These are phyloP conservation scores for Arthrobotrys conoides DNA, from an alignment of 2,329 filamentous ascomycete species.

Conservation along the genomic window DNA sequence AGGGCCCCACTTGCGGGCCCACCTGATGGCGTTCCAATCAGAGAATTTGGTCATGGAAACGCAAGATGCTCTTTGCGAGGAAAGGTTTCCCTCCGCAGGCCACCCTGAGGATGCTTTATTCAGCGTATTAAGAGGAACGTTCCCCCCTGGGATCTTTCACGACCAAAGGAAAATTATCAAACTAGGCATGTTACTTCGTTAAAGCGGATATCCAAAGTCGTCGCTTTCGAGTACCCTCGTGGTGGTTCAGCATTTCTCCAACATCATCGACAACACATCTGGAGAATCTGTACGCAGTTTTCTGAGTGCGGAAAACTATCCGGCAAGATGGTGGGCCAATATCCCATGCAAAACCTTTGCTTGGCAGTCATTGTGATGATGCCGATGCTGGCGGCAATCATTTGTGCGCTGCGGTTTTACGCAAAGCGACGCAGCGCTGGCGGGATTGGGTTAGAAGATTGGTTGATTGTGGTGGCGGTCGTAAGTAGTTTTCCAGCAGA, in stretches of 20 bases:
- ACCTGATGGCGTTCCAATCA: conserved; percentile 49
- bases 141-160: conserved; percentile 38
- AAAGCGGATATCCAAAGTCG: conserved; percentile 32
- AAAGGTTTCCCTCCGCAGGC: conserved; percentile 17
- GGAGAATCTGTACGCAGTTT: conserved; percentile 11
- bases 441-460: conserved; percentile 53
- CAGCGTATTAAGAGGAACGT: conserved; percentile 41
- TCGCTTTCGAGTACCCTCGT: conserved; percentile 33
- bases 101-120: conserved; percentile 30
- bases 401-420: conserved; percentile 52
- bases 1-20: conserved; percentile 34
- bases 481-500: conserved; percentile 28
- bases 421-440: conserved; percentile 53
- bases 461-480: conserved; percentile 49
- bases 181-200: conserved; percentile 30
- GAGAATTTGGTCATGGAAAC: conserved; percentile 27
- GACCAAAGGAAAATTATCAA: conserved; percentile 1
- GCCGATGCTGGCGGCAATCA: conserved; percentile 50
- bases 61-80: conserved; percentile 27
- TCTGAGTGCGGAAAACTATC: conserved; percentile 11
- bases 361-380: conserved; percentile 59
- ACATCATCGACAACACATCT: conserved; percentile 36
- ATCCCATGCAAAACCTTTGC: conserved; percentile 60
- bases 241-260: conserved; percentile 14
- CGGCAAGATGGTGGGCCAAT: conserved; percentile 55